Base-by-base conservation (phyloP, 495 filamentous ascomycete species). In the Neurospora sublineolata region DNA sequence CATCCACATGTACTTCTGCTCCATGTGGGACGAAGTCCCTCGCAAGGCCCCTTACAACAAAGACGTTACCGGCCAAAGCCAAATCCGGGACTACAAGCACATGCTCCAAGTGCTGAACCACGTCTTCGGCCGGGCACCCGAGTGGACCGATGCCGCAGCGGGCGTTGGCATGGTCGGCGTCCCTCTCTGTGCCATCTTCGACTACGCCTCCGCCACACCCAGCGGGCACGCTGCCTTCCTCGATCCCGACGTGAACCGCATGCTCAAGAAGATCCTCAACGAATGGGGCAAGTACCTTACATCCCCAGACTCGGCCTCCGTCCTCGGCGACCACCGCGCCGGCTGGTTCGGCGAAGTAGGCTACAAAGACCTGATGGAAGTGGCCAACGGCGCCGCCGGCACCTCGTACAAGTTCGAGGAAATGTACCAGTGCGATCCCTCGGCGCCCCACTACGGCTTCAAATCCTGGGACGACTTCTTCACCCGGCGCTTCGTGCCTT, bases 381-480 rank as follows among this genome's bases (percentile, higher is more conserved):
- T 85, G 0, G 85, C 84, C 74, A 87, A 87, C 73, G 77, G 76
- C 67, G 75, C 82, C 0, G 44, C 73, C n/a, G 68, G 78, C 36
- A 85, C 84, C n/a, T 71, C 75, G 14, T 78, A 81, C 69, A 80
- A 76, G 20, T 88, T 89, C 73, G 83, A 87, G 64, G 79, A 86
- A 8, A 81, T 86, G 79, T 89, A 79, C 73, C 30, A 79, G 9
- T 88, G 86, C 73, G 83, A 90, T 36, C 84, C 87, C 0, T 73
- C 71, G 0, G 73, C 81, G 2, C 77, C 80, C 64, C 73, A 90
- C 73, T 81, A 86, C 76, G 91, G 91, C 27, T 94, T 83, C 78
- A 85, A 82, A 46, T 92, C 89, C 1, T 93, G 91, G 91, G 90
- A 94, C 72, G 83, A 89, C 71, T 94, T 93, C 81, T 94, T 94